These are phyloP conservation scores for Pleurotus ostreatus DNA, from an alignment of 768 basidiomycete species.

Conservation along the genomic window DNA sequence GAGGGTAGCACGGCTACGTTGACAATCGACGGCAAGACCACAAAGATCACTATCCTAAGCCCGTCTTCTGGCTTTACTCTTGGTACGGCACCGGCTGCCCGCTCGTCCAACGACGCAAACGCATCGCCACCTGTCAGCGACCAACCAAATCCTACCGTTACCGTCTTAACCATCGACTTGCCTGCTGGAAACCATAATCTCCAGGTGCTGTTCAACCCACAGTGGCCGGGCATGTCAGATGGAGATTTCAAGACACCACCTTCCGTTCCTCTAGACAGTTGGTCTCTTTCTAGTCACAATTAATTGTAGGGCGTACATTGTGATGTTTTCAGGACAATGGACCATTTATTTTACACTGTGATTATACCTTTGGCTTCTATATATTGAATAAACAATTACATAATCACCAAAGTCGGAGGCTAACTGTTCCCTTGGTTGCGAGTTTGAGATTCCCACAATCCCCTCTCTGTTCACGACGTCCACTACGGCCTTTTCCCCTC, in stretches of 20 bases:
- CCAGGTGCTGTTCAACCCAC: constrained; percentile 90
- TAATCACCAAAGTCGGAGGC: not conserved
- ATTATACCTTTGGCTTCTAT: constrained; percentile 1
- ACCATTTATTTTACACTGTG: not conserved
- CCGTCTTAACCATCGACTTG: constrained; percentile 70
- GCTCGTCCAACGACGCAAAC: constrained; percentile 46
- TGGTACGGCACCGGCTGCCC: constrained; percentile 46
- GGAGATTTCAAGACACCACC: constrained; percentile 64
- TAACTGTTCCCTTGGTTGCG: constrained; percentile 11
- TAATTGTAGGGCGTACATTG: constrained; percentile 23
- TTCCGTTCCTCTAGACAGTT: constrained; percentile 64
- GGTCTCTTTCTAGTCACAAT: constrained; percentile 80
- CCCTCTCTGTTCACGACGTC: constrained; percentile 12
- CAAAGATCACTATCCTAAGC: constrained; percentile 64
- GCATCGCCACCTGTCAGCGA: constrained; percentile 59
- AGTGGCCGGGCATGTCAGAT: constrained; percentile 69
- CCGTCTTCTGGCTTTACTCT: constrained; percentile 68
- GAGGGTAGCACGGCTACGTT: constrained; percentile 66
- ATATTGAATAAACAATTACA: not conserved
- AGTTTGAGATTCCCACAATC: not conserved
- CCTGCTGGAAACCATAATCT: constrained; percentile 71
- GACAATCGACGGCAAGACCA: constrained; percentile 60
- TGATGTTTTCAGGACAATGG: constrained; percentile 14
- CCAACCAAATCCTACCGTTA: constrained; percentile 74
- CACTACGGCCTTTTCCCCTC: constrained; percentile 13